phyloP scores from a whole-genome alignment of 1,284 basidiomycete species.

The Omphalotus olearius region DNA sequence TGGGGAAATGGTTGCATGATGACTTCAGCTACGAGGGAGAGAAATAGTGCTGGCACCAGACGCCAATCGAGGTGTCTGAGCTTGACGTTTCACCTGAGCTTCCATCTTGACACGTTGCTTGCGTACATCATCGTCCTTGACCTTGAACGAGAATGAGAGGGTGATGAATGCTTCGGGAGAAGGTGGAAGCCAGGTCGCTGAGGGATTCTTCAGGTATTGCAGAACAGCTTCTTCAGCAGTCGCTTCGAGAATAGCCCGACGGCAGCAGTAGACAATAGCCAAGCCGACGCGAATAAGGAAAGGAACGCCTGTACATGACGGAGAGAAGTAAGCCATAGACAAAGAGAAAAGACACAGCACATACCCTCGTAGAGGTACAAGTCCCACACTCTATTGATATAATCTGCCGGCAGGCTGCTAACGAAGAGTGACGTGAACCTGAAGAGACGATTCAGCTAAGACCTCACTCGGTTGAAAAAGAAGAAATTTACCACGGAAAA shows the following conservation, averaged over 20 bases:
- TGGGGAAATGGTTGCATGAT: no score
- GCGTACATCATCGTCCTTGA: slow-evolving; percentile 80
- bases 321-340: background rate
- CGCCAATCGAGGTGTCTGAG: slow-evolving; percentile 30
- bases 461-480: background rate
- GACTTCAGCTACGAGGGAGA: slow-evolving; percentile 23
- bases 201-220: slow-evolving; percentile 47
- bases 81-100: slow-evolving; percentile 57
- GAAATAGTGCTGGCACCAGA: slow-evolving; percentile 25
- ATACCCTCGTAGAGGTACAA: slow-evolving; percentile 83
- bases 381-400: slow-evolving; percentile 82
- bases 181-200: slow-evolving; percentile 48
- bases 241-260: slow-evolving; percentile 53
- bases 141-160: slow-evolving; percentile 58
- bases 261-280: slow-evolving; percentile 65
- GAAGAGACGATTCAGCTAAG: slow-evolving; percentile 2
- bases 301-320: slow-evolving; percentile 52
- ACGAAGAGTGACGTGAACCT: slow-evolving; percentile 77
- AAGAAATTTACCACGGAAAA: slow-evolving; percentile 51
- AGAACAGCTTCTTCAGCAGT: slow-evolving; percentile 47
- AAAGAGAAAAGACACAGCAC: slow-evolving; percentile 8
- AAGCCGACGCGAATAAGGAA: slow-evolving; percentile 81
- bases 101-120: slow-evolving; percentile 75
- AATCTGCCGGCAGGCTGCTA: slow-evolving; percentile 72
- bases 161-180: slow-evolving; percentile 62